Evolutionary conservation across 768 basidiomycete species (phyloP), one percentile per base, ranked within the genome.

Genomic region (Agaricus bisporus): DNA sequence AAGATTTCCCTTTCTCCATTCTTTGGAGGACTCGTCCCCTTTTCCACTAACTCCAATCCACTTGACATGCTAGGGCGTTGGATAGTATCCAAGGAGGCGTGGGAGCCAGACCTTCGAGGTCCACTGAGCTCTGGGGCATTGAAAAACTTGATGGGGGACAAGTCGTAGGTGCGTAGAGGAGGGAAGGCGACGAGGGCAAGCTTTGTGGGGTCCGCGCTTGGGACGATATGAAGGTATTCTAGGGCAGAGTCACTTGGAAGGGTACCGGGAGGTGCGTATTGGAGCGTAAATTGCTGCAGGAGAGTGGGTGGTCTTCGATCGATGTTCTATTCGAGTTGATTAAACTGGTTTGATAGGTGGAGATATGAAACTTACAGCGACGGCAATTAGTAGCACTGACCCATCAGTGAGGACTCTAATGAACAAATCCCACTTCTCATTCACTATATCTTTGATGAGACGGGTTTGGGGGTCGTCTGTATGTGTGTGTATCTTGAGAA

Each of bases 301-400:
- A 93, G 73, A 2, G 89, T 91, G 8, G 94, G 94, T 6, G 94
- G 94, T 59, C 86, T 80, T 14, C 88, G 77, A 63, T 95, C 93
- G 59, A 97, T 82, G 68, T 95, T 92, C 93, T 95, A 29, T 41
- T 39, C 35, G 49, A 44, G 18, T 26, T 55, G 41, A 26, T 59
- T 20, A 52, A 50, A 28, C 41, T 14, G 15, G 25, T 18, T 15
- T 22, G 20, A 18, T 38, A n/a, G 12, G 9, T 14, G 26, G 29
- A 42, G 48, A 5, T 38, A 9, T 25, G 25, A 12, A 46, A 70
- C 87, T 65, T 66, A 90, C 90, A 53, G 83, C 81, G 36, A 93
- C 75, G 9, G 86, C 88, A 41, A 79, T 83, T 43, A 91, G 69
- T 8, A 88, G 70, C 14, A 89, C 63, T n/a, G 88, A 86, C 7